These are phyloP conservation scores for Meyerozyma athensensis DNA, from an alignment of 1,139 yeast genomes.

Conservation along the genomic window DNA sequence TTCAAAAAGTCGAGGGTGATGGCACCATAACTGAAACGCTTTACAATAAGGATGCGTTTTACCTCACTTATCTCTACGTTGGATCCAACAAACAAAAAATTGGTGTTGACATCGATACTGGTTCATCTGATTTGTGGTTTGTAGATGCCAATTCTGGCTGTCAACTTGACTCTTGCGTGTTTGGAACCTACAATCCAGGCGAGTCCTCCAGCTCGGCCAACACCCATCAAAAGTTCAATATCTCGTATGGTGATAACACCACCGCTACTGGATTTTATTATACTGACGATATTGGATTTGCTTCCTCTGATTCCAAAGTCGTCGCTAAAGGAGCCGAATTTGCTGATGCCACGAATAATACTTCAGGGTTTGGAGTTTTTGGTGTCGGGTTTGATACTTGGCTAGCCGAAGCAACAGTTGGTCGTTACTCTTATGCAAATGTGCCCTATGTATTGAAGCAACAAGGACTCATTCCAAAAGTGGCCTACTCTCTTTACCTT, in stretches of 20 bases:
- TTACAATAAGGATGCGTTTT: background rate
- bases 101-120: slow-evolving; percentile 17
- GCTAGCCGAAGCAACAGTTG: too few relatives aligned
- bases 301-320: slow-evolving; percentile 9
- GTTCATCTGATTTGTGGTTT: slow-evolving; percentile 20
- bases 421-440: slow-evolving; percentile 14
- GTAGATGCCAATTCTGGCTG: background rate
- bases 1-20: too few relatives aligned
- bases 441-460: slow-evolving; percentile 14
- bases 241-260: slow-evolving; percentile 15
- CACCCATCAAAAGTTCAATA: slow-evolving; percentile 7
- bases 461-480: slow-evolving; percentile 46
- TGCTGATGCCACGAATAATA: slow-evolving; percentile 14
- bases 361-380: slow-evolving; percentile 13
- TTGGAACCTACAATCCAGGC: slow-evolving; percentile 11
- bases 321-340: slow-evolving; percentile 13
- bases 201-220: slow-evolving; percentile 8
- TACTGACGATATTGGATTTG: slow-evolving; percentile 13
- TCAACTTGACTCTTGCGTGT: background rate
- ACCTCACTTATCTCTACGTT: slow-evolving; percentile 1
- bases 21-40: too few relatives aligned
- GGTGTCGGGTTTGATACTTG: slow-evolving; percentile 14
- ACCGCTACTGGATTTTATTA: slow-evolving; percentile 16
- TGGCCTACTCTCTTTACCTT: slow-evolving; percentile 52
- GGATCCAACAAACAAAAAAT: slow-evolving; percentile 10